Evolutionary conservation across 768 basidiomycete genomes (phyloP).

Genomic region (Lentinula sp.): DNA sequence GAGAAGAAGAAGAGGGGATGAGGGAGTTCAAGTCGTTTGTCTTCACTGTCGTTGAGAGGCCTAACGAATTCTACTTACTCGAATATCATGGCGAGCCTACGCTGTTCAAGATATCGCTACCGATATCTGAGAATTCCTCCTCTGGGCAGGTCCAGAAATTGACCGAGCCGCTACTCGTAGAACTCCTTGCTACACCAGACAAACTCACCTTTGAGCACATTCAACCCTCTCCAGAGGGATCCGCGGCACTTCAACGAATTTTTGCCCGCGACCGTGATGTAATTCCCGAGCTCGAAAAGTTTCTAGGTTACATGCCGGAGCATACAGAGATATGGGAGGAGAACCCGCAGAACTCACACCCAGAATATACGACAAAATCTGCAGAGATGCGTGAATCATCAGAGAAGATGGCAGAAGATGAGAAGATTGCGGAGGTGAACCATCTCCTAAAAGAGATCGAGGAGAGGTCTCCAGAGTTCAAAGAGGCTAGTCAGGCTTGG

Average conservation of each 20-base stretch:
- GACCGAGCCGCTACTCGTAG: slow-evolving; percentile 6
- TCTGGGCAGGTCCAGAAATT: background rate
- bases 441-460: background rate
- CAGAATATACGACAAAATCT: background rate
- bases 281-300: slow-evolving; percentile 23
- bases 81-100: slow-evolving; percentile 31
- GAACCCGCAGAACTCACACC: background rate
- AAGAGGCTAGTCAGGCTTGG: slow-evolving; percentile 1
- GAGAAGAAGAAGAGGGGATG: background rate
- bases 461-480: slow-evolving; percentile 4
- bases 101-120: background rate
- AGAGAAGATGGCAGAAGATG: background rate
- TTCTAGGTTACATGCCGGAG: slow-evolving; percentile 23
- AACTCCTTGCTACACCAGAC: slow-evolving; percentile 22
- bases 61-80: slow-evolving; percentile 23
- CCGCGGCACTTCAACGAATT: slow-evolving; percentile 19
- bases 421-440: background rate
- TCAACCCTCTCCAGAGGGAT: slow-evolving; percentile 20
- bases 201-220: slow-evolving; percentile 11
- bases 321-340: slow-evolving; percentile 10
- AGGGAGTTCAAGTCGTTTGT: slow-evolving; percentile 14
- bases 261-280: slow-evolving; percentile 24
- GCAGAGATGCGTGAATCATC: background rate
- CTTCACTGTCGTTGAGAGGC: slow-evolving; percentile 36
- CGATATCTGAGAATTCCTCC: background rate